Evolutionary conservation across 306 rosid genomes (phyloP).

Genomic region (Dryas octopetala): DNA sequence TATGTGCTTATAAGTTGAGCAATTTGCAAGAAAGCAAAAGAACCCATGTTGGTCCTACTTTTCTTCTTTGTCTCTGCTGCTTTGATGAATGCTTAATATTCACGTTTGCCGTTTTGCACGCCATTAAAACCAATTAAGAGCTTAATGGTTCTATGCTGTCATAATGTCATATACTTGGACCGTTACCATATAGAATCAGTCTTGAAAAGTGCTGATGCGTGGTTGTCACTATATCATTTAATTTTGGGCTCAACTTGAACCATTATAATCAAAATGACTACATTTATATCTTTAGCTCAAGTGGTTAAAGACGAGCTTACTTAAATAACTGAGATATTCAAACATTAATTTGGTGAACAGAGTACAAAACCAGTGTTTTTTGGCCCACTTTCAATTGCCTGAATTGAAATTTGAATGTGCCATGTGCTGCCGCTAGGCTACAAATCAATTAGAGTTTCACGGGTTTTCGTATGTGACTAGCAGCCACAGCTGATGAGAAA

Average conservation of each 20-base stretch:
- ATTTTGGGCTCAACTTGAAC: too few relatives aligned
- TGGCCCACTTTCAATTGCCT: neutral
- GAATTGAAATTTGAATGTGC: neutral
- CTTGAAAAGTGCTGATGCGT: too few relatives aligned
- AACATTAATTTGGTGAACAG: too few relatives aligned
- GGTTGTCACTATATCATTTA: too few relatives aligned
- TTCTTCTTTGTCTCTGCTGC: neutral
- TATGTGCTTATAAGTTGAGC: neutral
- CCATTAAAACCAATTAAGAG: neutral
- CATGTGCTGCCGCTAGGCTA: constrained; percentile 10
- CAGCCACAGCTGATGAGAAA: too few relatives aligned
- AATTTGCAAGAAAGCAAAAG: neutral
- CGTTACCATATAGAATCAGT: neutral
- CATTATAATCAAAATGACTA: too few relatives aligned
- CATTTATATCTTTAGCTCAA: too few relatives aligned
- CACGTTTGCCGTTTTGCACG: constrained; percentile 10
- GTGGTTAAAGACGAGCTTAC: too few relatives aligned
- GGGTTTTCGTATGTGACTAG: neutral
- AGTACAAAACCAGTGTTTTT: neutral
- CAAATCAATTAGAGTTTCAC: constrained; percentile 10
- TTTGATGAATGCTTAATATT: constrained; percentile 9
- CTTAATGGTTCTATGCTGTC: neutral
- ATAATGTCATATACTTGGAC: neutral
- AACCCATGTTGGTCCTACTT: neutral
- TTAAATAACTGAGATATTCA: too few relatives aligned